These are phyloP conservation scores for Aspergillus carlsbadensis DNA, from an alignment of 495 filamentous ascomycete species.

Conservation along the genomic window DNA sequence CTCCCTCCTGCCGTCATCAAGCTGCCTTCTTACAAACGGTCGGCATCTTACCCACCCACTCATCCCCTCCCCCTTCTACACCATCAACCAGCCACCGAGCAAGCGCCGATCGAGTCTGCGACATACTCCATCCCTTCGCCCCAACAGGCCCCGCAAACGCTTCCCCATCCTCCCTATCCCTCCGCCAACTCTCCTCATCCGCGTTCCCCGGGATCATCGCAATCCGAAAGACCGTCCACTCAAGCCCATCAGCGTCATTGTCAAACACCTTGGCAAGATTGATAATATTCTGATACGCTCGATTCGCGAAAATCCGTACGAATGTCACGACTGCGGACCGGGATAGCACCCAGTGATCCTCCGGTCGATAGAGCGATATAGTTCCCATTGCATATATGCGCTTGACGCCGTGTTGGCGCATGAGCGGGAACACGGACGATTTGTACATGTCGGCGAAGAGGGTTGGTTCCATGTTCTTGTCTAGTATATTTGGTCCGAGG, in stretches of 20 bases:
- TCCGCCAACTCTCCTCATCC: constrained; percentile 2
- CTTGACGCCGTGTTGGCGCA: background rate
- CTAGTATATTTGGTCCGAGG: background rate
- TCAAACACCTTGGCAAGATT: background rate
- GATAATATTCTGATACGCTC: background rate
- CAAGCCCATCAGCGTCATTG: background rate
- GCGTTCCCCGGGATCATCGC: background rate
- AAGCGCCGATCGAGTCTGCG: background rate
- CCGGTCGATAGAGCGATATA: background rate
- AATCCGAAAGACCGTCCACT: constrained; percentile 3
- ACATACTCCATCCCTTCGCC: background rate
- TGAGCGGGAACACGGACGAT: background rate
- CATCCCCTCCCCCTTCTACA: background rate
- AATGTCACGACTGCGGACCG: background rate
- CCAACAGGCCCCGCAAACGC: background rate
- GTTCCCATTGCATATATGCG: constrained; percentile 6
- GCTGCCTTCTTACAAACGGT: background rate
- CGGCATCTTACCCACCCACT: constrained; percentile 6
- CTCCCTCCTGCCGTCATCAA: too few species aligned
- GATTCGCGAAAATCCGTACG: background rate
- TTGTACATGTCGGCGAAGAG: background rate
- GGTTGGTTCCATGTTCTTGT: background rate
- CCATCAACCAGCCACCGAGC: constrained; percentile 5
- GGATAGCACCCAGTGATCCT: background rate
- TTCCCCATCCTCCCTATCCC: constrained; percentile 1